Evolutionary conservation across 148 eudicot species (phyloP).

Genomic region (Silene uniflora): DNA sequence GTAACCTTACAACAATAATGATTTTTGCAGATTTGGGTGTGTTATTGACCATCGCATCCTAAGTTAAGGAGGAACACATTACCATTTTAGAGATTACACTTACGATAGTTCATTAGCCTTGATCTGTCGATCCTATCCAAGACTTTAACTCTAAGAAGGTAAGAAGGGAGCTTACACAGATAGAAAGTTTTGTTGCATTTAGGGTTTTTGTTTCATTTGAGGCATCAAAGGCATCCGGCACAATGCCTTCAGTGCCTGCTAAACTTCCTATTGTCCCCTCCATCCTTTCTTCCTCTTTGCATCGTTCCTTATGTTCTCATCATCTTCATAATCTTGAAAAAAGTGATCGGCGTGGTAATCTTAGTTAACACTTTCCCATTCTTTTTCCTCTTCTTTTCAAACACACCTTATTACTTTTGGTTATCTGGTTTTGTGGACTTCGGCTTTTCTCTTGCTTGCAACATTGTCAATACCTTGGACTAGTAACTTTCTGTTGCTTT

Average conservation of each 20-base stretch:
- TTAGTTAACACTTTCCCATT: conserved; percentile 54
- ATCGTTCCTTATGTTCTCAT: conserved; percentile 47
- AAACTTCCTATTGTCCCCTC: conserved; percentile 41
- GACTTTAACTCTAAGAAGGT: neutral
- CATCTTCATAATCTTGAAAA: conserved; percentile 74
- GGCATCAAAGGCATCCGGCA: conserved; percentile 55
- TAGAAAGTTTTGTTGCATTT: conserved; percentile 16
- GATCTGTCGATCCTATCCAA: neutral
- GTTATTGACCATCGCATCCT: neutral
- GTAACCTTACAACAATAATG: neutral
- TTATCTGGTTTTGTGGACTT: conserved; percentile 10
- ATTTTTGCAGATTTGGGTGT: conserved; percentile 9
- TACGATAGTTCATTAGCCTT: neutral
- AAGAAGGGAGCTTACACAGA: conserved; percentile 9
- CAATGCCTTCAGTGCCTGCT: conserved; percentile 82
- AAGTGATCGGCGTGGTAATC: conserved; percentile 88
- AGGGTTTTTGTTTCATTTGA: conserved; percentile 16
- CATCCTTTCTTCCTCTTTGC: conserved; percentile 34
- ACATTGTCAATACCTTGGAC: conserved; percentile 5
- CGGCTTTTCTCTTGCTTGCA: conserved; percentile 10
- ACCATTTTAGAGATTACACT: conserved; percentile 10
- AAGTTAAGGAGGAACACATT: conserved; percentile 15
- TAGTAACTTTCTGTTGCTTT: conserved; percentile 1
- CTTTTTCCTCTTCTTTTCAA: conserved; percentile 1
- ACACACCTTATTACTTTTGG: conserved; percentile 2